These are phyloP conservation scores for Oropetium thomaeum DNA, from an alignment of 176 grass and related monocot genomes.

Conservation along the genomic window DNA sequence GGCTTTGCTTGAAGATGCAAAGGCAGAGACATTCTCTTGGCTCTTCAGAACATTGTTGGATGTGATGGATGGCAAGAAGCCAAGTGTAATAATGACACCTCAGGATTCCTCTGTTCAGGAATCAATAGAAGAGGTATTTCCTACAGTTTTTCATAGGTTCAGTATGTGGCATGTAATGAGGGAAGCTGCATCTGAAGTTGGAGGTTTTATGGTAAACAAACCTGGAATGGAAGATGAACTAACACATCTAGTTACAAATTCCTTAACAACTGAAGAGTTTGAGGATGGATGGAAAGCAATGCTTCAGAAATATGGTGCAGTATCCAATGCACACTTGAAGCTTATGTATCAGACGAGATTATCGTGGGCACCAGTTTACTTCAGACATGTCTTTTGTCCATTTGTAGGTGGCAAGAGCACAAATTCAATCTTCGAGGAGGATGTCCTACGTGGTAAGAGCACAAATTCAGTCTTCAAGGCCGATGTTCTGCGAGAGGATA, in stretches of 20 bases:
- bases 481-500: not conserved
- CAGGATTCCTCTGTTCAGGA: not conserved
- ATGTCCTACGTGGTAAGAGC: slow-evolving; percentile 1
- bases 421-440: slow-evolving; percentile 9
- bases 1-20: not conserved
- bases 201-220: not conserved
- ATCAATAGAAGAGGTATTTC: not conserved
- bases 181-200: not conserved
- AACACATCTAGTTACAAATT: not conserved
- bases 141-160: not conserved
- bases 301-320: not conserved
- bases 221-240: not conserved
- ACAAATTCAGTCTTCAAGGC: slow-evolving; percentile 12
- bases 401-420: slow-evolving; percentile 9
- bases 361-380: slow-evolving; percentile 20
- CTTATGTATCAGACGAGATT: not conserved
- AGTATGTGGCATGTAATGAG: slow-evolving; percentile 22
- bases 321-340: not conserved
- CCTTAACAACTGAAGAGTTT: not conserved
- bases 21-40: not conserved
- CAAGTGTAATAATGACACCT: not conserved
- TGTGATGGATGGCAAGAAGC: slow-evolving; percentile 24
- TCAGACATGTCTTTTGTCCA: not conserved
- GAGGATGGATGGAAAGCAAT: slow-evolving; percentile 5
- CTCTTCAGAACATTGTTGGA: slow-evolving; percentile 10